Base-by-base conservation (phyloP, 2,329 filamentous ascomycete species). In the Colletotrichum siamense region DNA sequence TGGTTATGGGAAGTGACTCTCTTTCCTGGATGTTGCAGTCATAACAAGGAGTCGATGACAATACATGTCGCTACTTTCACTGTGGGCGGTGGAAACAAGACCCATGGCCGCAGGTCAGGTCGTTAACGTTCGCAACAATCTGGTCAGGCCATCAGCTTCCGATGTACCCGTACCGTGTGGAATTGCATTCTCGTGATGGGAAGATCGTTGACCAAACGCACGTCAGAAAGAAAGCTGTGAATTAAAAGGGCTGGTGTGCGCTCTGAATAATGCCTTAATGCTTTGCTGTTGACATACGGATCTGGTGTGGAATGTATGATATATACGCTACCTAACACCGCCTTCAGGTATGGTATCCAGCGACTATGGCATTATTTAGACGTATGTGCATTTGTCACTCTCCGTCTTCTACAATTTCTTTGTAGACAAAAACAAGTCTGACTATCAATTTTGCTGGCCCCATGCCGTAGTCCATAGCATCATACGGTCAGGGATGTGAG, bases 121-220 rank as follows among this genome's bases (percentile, higher is more conserved):
- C 44, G 5, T 52, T 52, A 22, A 3, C 44, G 1, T 22, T 22
- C 44, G n/a, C 44, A 22, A 22, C 12, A 8, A 52, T 52, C 0
- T 0, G 0, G 0, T 52, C n/a, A 52, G 44, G 44, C 16, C 10
- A 52, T 52, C 6, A 0, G 10, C 1, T 52, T 52, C 10, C n/a
- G 6, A 22, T 52, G 1, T 52, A 2, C 2, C 1, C 44, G 5
- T 22, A 1, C 18, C 44, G 44, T 22, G n/a, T 22, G 9, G 0
- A 22, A 49, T 7, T 1, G 1, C 3, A 22, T 22, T 49, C 44
- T 49, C 0, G 44, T 22, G 0, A 49, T 22, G 44, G 44, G 0
- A 1, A 49, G 44, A 49, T 49, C 44, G 10, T 1, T 49, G 44
- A 1, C 10, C 18, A 49, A 49, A 49, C 10, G 44, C 1, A 49